Conservation (phyloP, 495 filamentous ascomycete genomes). For the Cercophora samala region DNA sequence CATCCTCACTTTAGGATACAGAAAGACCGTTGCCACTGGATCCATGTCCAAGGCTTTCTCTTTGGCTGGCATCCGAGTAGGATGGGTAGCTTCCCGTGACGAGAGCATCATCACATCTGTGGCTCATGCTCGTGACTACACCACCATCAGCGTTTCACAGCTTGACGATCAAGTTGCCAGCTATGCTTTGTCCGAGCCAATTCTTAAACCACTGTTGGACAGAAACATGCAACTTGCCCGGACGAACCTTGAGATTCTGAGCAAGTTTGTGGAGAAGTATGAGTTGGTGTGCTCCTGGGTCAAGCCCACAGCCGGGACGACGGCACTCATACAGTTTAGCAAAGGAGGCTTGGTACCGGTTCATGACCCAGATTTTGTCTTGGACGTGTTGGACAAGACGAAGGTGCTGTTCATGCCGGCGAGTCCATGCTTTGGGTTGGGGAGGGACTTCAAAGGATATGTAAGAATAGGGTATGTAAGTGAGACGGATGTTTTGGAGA, state of each 20-base stretch:
- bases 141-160: constrained; percentile 79
- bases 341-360: constrained; percentile 58
- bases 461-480: constrained; percentile 79
- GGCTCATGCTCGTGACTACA: constrained; percentile 71
- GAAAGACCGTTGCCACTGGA: constrained; percentile 67
- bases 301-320: constrained; percentile 79
- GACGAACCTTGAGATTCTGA: constrained; percentile 65
- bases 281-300: constrained; percentile 63
- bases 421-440: constrained; percentile 68
- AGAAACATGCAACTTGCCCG: constrained; percentile 70
- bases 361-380: constrained; percentile 69
- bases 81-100: constrained; percentile 76
- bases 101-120: constrained; percentile 60
- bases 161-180: constrained; percentile 77
- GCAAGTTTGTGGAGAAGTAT: constrained; percentile 64
- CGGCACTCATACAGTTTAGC: constrained; percentile 70
- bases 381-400: constrained; percentile 61
- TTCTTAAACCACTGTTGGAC: constrained; percentile 62
- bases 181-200: constrained; percentile 62
- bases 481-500: constrained; percentile 63
- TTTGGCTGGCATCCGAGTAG: constrained; percentile 75
- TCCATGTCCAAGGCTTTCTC: constrained; percentile 87
- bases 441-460: constrained; percentile 69
- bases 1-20: constrained; percentile 65
- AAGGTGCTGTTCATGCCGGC: constrained; percentile 82